A percentile compares a stretch with the other conserved stretches of the same genome.
phyloP scores from a whole-genome alignment of 176 grass and related monocot genomes.

The Oryza punctata region DNA sequence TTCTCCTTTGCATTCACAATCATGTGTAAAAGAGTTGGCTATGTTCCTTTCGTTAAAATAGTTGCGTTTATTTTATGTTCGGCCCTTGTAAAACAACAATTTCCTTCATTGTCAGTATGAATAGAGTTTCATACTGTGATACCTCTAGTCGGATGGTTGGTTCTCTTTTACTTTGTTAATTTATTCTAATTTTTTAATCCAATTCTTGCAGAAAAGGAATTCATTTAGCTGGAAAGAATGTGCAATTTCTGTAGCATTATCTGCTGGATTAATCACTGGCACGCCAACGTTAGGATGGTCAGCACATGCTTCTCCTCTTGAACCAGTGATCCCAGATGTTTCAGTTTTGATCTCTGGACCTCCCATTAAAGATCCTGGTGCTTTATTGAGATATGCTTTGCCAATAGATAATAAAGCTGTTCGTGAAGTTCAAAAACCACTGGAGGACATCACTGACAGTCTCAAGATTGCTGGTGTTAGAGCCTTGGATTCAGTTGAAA shows the following conservation, averaged over 20 bases:
- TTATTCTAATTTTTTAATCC: slow-evolving; percentile 25
- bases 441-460: slow-evolving; percentile 92
- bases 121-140: neutral
- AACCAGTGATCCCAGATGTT: slow-evolving; percentile 74
- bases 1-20: neutral
- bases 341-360: slow-evolving; percentile 97
- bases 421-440: slow-evolving; percentile 91
- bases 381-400: slow-evolving; percentile 93
- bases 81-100: neutral
- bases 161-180: neutral
- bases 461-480: slow-evolving; percentile 93
- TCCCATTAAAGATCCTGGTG: slow-evolving; percentile 96
- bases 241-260: slow-evolving; percentile 78
- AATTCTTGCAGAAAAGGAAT: slow-evolving; percentile 58
- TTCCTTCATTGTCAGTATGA: neutral
- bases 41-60: neutral
- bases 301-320: slow-evolving; percentile 57
- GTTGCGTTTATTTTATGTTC: neutral
- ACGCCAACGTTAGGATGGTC: slow-evolving; percentile 45
- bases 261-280: slow-evolving; percentile 69
- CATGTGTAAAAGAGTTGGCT: neutral
- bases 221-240: slow-evolving; percentile 72
- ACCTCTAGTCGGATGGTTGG: neutral
- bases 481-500: slow-evolving; percentile 92
- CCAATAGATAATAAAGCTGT: slow-evolving; percentile 96